Evolutionary conservation across 768 basidiomycete species (phyloP).

Genomic region (Trametes sanguinea): DNA sequence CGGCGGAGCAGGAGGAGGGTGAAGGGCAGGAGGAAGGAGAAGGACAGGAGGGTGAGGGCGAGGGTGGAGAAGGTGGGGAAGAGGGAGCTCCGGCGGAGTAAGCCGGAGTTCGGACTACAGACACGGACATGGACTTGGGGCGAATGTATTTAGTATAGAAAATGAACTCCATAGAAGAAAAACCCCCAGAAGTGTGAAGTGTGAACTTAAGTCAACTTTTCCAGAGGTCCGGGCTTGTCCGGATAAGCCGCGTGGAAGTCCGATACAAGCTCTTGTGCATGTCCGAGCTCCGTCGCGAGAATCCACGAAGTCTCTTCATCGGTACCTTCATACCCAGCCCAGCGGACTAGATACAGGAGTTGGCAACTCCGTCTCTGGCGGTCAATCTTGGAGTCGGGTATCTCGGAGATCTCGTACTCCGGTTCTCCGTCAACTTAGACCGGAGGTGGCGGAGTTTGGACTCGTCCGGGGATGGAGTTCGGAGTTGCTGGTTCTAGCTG

Average conservation of each 20-base stretch:
- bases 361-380: background rate
- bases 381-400: slow-evolving; percentile 20
- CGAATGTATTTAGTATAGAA: too few species aligned
- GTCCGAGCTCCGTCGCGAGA: background rate
- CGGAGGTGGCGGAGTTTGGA: slow-evolving; percentile 12
- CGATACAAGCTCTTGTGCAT: background rate
- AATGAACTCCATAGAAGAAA: too few species aligned
- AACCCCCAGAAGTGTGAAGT: too few species aligned
- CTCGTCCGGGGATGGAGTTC: background rate
- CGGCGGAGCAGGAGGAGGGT: too few species aligned
- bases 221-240: background rate
- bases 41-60: too few species aligned
- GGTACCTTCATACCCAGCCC: slow-evolving; percentile 4
- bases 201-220: too few species aligned
- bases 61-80: too few species aligned
- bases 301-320: slow-evolving; percentile 4
- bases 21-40: too few species aligned
- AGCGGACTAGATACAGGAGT: slow-evolving; percentile 1
- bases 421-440: slow-evolving; percentile 13
- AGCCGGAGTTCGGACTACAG: too few species aligned
- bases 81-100: too few species aligned
- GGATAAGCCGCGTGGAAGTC: background rate
- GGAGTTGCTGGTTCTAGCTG: slow-evolving; percentile 7
- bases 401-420: slow-evolving; percentile 16
- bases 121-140: too few species aligned